Conservation (phyloP, 2,329 filamentous ascomycete genomes). For the Ceratocystis colombiana region DNA sequence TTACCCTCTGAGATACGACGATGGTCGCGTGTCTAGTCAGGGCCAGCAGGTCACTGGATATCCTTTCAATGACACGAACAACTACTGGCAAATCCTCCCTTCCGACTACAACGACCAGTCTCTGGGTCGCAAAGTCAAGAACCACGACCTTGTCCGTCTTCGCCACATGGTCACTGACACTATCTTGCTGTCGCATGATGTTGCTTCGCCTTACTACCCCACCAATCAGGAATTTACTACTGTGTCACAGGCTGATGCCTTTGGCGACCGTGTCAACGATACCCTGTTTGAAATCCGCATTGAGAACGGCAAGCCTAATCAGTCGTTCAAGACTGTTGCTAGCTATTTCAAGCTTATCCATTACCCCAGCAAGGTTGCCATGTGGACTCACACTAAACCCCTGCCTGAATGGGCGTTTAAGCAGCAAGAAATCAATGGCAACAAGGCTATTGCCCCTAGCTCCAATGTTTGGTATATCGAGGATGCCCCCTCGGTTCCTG, state of each 20-base stretch:
- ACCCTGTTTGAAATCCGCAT: slow-evolving; percentile 88
- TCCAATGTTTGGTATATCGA: slow-evolving; percentile 95
- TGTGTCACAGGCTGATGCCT: slow-evolving; percentile 59
- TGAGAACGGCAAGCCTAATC: slow-evolving; percentile 68
- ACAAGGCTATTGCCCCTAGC: slow-evolving; percentile 82
- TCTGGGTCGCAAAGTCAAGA: slow-evolving; percentile 57
- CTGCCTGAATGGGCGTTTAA: slow-evolving; percentile 97
- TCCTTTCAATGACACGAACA: slow-evolving; percentile 97
- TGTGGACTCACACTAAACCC: slow-evolving; percentile 95
- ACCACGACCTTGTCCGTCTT: slow-evolving; percentile 77
- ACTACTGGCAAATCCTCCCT: slow-evolving; percentile 91
- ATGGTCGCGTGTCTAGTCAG: slow-evolving; percentile 93
- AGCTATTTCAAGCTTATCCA: slow-evolving; percentile 95
- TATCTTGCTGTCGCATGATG: slow-evolving; percentile 84
- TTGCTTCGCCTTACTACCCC: slow-evolving; percentile 88
- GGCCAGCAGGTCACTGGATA: slow-evolving; percentile 97
- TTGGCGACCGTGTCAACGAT: slow-evolving; percentile 68
- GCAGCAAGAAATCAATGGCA: slow-evolving; percentile 98
- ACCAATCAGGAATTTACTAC: slow-evolving; percentile 99
- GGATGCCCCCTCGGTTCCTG: slow-evolving; percentile 69
- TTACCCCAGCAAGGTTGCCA: slow-evolving; percentile 87
- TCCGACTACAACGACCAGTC: slow-evolving; percentile 40
- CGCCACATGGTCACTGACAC: slow-evolving; percentile 79
- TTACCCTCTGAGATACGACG: slow-evolving; percentile 92
- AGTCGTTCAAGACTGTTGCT: slow-evolving; percentile 82